phyloP scores from a whole-genome alignment of 306 rosid genomes.

The Vicia villosa region DNA sequence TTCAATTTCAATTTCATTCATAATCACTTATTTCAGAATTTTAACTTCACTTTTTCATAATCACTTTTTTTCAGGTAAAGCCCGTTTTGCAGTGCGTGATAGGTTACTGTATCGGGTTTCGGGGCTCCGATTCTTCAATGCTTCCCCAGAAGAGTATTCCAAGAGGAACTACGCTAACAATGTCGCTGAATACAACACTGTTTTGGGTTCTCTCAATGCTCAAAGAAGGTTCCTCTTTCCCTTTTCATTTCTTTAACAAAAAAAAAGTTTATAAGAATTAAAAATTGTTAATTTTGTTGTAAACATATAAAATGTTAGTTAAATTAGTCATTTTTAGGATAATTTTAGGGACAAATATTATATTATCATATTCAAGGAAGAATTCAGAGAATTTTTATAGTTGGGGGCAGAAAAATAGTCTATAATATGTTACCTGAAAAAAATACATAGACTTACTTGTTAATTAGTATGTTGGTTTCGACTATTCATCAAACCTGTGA shows the following conservation, averaged over 20 bases:
- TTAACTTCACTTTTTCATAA: neutral
- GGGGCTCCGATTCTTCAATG: conserved; percentile 56
- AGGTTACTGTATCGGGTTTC: conserved; percentile 50
- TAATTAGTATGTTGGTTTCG: too few species aligned
- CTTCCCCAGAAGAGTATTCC: conserved; percentile 59
- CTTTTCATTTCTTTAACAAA: neutral
- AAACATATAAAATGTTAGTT: neutral
- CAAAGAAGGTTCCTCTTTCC: conserved; percentile 53
- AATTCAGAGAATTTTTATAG: too few species aligned
- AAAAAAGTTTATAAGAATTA: neutral
- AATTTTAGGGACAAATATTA: neutral
- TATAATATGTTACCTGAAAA: too few species aligned
- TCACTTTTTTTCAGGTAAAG: neutral
- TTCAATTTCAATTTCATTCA: neutral
- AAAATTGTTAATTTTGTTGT: neutral
- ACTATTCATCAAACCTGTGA: too few species aligned
- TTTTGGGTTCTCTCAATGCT: conserved; percentile 59
- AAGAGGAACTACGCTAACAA: conserved; percentile 82
- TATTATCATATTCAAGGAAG: neutral
- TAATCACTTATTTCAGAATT: conserved; percentile 17
- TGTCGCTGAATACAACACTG: conserved; percentile 81
- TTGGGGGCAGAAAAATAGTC: too few species aligned
- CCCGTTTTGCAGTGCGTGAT: conserved; percentile 47
- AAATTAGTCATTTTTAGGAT: neutral
- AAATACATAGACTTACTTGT: too few species aligned